phyloP scores from a whole-genome alignment of 257 asterid species.

The Solanum boliviense region DNA sequence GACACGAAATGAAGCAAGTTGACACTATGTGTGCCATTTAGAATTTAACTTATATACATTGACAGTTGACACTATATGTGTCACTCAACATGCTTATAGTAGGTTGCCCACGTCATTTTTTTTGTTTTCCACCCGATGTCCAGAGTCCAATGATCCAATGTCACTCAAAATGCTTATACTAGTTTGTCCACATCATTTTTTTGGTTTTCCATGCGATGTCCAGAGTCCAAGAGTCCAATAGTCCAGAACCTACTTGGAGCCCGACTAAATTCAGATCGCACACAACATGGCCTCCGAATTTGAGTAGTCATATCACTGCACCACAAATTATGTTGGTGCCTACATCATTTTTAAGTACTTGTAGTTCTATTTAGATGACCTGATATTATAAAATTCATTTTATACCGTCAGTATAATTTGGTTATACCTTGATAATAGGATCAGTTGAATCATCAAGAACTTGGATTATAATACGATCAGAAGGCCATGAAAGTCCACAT shows the following conservation, averaged over 20 bases:
- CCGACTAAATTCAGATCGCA: background rate
- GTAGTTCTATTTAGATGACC: background rate
- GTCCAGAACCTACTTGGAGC: background rate
- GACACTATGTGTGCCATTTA: background rate
- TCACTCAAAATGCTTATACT: background rate
- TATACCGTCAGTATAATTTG: rapidly evolving
- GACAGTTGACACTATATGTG: background rate
- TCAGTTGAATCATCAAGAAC: constrained; percentile 84
- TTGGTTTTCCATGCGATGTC: background rate
- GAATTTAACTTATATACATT: background rate
- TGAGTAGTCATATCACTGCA: rapidly evolving
- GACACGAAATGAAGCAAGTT: background rate
- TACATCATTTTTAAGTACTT: background rate
- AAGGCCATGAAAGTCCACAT: constrained; percentile 74
- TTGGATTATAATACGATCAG: constrained; percentile 54
- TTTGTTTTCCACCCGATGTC: background rate
- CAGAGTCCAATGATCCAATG: background rate
- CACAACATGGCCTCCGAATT: rapidly evolving
- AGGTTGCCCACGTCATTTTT: background rate
- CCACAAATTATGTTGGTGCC: background rate
- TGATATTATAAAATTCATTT: background rate
- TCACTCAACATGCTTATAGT: background rate
- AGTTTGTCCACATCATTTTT: background rate
- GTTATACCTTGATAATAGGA: constrained; percentile 36
- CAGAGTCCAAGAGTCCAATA: too few relatives aligned